Evolutionary conservation across 129 eudicot species (phyloP).

Genomic region (Rutidosis leptorrhynchoides): DNA sequence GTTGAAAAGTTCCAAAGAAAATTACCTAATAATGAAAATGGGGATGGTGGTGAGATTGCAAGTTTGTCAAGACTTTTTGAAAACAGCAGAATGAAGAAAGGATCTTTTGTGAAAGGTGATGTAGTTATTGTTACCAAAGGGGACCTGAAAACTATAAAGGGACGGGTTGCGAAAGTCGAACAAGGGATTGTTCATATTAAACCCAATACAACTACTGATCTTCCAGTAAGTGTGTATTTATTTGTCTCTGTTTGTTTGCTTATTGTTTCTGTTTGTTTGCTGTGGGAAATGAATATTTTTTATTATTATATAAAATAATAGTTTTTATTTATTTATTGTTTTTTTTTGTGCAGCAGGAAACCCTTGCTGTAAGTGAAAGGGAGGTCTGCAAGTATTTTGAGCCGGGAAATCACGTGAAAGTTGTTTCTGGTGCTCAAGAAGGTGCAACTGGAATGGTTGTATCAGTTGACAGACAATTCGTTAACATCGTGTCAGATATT

Average conservation of each 20-base stretch:
- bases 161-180: constrained; percentile 88
- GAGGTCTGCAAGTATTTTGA: constrained; percentile 96
- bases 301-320: too few relatives aligned
- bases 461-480: constrained; percentile 77
- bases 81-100: constrained; percentile 81
- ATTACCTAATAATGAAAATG: constrained; percentile 59
- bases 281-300: too few relatives aligned
- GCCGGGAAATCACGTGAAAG: constrained; percentile 92
- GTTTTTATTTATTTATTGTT: too few relatives aligned
- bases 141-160: constrained; percentile 74
- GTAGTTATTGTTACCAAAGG: constrained; percentile 77
- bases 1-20: constrained; percentile 83
- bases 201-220: constrained; percentile 63
- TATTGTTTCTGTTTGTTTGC: not conserved
- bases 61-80: constrained; percentile 69
- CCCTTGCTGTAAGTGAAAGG: constrained; percentile 70
- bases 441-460: constrained; percentile 95
- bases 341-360: constrained; percentile 41
- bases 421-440: constrained; percentile 78
- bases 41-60: constrained; percentile 73
- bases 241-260: not conserved
- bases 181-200: constrained; percentile 85
- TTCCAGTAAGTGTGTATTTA: constrained; percentile 45
- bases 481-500: constrained; percentile 74
- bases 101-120: constrained; percentile 93